Evolutionary conservation across 345 rosid species (phyloP).

Genomic region (Hirschfeldia incana): DNA sequence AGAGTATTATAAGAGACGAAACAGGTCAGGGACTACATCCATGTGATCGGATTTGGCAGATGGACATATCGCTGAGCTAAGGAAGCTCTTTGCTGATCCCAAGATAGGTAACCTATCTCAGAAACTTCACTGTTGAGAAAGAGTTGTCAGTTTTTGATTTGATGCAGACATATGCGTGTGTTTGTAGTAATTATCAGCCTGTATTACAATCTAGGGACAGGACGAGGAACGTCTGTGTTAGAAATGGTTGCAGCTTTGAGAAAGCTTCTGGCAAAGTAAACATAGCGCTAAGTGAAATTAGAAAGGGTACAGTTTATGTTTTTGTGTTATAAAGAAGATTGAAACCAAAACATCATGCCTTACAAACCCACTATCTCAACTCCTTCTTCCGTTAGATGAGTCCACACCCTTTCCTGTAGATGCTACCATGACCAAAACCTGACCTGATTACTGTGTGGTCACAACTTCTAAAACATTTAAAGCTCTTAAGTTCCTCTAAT

Average conservation of each 20-base stretch:
- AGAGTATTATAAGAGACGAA: too few species aligned
- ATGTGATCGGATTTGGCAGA: constrained; percentile 93
- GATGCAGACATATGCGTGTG: background rate
- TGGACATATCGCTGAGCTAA: constrained; percentile 89
- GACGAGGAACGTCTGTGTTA: constrained; percentile 73
- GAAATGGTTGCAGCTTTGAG: constrained; percentile 91
- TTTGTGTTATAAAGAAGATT: background rate
- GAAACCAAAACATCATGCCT: too few species aligned
- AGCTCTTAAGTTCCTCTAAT: too few species aligned
- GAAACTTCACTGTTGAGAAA: background rate
- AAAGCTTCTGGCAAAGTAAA: constrained; percentile 82
- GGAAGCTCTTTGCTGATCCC: constrained; percentile 59
- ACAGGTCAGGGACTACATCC: constrained; percentile 88
- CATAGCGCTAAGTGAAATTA: background rate
- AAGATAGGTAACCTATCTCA: constrained; percentile 48
- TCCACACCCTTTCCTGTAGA: too few species aligned
- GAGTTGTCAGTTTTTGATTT: background rate
- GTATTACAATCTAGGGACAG: constrained; percentile 84
- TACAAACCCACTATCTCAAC: too few species aligned
- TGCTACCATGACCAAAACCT: too few species aligned
- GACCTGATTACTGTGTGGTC: too few species aligned
- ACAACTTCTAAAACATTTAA: too few species aligned
- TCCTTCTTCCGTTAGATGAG: too few species aligned
- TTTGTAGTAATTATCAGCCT: constrained; percentile 47
- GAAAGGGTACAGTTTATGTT: background rate